Evolutionary conservation across 164 flowering plant species (phyloP).

Genomic region (Cinnamomum micranthum): DNA sequence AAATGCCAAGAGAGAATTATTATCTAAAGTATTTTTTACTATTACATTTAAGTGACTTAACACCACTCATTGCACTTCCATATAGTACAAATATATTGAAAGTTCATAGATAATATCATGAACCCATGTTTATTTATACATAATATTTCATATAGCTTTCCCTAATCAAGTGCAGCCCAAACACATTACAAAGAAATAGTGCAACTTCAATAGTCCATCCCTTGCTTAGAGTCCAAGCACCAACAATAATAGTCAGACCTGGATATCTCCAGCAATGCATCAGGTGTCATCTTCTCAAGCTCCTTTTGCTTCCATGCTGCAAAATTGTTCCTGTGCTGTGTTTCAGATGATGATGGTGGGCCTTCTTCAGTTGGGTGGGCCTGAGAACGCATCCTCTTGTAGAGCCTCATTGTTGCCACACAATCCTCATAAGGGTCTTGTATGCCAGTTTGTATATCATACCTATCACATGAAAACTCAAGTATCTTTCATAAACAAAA

Average conservation of each 20-base stretch:
- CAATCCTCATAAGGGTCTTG: slow-evolving; percentile 94
- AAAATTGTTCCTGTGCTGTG: slow-evolving; percentile 58
- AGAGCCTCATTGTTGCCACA: slow-evolving; percentile 80
- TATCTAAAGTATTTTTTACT: too few species aligned
- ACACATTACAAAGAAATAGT: too few species aligned
- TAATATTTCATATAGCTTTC: too few species aligned
- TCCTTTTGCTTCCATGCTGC: slow-evolving; percentile 67
- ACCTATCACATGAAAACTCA: slow-evolving; percentile 30
- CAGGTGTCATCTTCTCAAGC: slow-evolving; percentile 76
- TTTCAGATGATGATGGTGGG: slow-evolving; percentile 51
- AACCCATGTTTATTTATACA: too few species aligned
- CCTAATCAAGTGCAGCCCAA: too few species aligned
- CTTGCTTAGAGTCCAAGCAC: slow-evolving; percentile 65
- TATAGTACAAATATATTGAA: too few species aligned
- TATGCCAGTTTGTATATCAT: slow-evolving; percentile 72
- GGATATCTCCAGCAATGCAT: slow-evolving; percentile 63
- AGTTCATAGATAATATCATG: too few species aligned
- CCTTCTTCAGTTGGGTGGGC: slow-evolving; percentile 42
- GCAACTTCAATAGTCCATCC: neutral
- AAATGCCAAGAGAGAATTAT: too few species aligned
- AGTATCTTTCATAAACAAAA: neutral
- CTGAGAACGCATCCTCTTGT: slow-evolving; percentile 72
- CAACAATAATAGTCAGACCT: slow-evolving; percentile 85
- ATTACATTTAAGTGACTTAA: too few species aligned
- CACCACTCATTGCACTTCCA: too few species aligned